These are phyloP conservation scores for Aspergillus egyptiacus DNA, from an alignment of 495 filamentous ascomycete species.

Conservation along the genomic window DNA sequence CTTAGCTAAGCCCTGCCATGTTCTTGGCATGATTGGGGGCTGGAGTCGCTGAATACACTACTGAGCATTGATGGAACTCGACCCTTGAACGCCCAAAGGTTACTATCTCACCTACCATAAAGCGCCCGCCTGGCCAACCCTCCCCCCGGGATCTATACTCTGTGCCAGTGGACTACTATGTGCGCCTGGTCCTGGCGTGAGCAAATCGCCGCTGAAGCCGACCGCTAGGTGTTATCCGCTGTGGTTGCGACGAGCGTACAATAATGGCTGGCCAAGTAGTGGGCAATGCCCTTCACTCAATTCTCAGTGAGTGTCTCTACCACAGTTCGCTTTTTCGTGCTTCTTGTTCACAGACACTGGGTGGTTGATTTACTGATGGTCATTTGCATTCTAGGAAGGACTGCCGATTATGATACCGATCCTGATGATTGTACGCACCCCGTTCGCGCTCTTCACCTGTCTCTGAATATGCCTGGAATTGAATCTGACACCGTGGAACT, in stretches of 20 bases:
- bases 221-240: slow-evolving; percentile 28
- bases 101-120: no score
- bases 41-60: no score
- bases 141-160: no score
- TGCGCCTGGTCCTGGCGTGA: slow-evolving; percentile 24
- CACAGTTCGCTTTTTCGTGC: neutral
- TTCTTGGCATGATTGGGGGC: no score
- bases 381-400: slow-evolving; percentile 24
- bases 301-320: slow-evolving; percentile 34
- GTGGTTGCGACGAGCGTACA: slow-evolving; percentile 21
- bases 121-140: no score
- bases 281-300: slow-evolving; percentile 32
- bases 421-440: slow-evolving; percentile 47
- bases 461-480: neutral
- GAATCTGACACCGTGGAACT: slow-evolving; percentile 19
- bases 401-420: slow-evolving; percentile 38
- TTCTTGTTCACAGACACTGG: slow-evolving; percentile 22
- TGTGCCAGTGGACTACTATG: slow-evolving; percentile 30
- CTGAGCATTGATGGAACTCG: no score
- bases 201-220: slow-evolving; percentile 29
- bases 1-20: no score
- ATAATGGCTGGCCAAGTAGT: slow-evolving; percentile 38
- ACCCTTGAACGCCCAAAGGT: no score
- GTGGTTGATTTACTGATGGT: no score
- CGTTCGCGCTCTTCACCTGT: neutral